Evolutionary conservation across 306 rosid species (phyloP), one percentile per base, ranked within the genome.

Genomic region (Vicia villosa): DNA sequence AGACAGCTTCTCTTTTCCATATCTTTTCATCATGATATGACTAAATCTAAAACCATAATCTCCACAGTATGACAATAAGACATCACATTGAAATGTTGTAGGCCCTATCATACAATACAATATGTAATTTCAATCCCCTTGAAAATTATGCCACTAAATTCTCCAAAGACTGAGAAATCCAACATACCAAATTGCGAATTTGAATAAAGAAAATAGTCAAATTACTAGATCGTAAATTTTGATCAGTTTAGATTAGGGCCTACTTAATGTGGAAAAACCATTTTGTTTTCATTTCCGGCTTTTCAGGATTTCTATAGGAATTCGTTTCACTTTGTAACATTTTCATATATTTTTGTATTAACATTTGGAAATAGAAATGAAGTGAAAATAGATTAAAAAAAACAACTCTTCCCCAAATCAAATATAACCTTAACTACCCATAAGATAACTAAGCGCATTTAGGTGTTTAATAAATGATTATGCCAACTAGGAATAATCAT

Each of bases 21-120:
- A 50, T 61, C 47, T 66, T 63, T 49, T 73, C 20, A 50, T 60
- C 65, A 49, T 49, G 49, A 36, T 52, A 52, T 55, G 42, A 28
- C 47, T 13, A 52, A 9, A 68, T 42, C 60, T 24, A 32, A 45
- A 40, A 22, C 16, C 15, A 60, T 13, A 26, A 60, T 45, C 65
- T 41, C 41, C 26, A 58, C 19, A 24, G 26, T 66, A 42, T 67
- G 70, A 66, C 46, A 66, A 51, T 5, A 50, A 78, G 15, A 16
- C 32, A 73, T 51, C 56, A 68, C 46, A 67, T 34, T 52, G 64
- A 66, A 51, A 22, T 14, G 4, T 16, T 52, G 55, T 17, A 16
- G 46, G 38, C 54, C 65, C 43, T 42, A 68, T 4, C n/a, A 62
- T 30, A 60, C 17, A 0, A 4, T n/a, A 21, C 2, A 3, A n/a